phyloP scores from a whole-genome alignment of 2,329 filamentous ascomycete species.

The Paecilomyces formosus region DNA sequence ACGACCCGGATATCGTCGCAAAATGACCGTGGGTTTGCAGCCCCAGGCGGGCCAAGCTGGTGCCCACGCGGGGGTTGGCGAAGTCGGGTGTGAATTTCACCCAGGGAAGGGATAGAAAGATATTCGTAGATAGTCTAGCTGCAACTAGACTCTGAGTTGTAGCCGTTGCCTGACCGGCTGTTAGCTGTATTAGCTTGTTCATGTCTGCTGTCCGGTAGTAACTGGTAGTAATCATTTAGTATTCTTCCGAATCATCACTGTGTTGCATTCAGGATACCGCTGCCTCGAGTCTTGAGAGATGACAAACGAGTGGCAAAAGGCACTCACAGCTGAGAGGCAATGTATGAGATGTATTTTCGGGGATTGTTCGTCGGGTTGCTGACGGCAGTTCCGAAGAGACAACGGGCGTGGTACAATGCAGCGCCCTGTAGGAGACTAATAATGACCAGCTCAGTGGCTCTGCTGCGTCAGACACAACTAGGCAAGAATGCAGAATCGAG shows the following conservation, averaged over 20 bases:
- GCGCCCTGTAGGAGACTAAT: background rate
- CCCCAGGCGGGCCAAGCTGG: background rate
- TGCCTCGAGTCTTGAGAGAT: background rate
- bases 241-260: background rate
- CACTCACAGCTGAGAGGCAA: background rate
- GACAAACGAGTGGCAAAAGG: background rate
- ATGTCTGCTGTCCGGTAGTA: background rate
- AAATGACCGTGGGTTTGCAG: background rate
- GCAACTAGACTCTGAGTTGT: background rate
- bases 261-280: background rate
- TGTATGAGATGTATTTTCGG: too few relatives aligned
- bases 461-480: background rate
- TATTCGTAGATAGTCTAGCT: background rate
- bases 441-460: background rate
- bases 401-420: background rate
- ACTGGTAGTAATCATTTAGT: background rate
- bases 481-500: background rate
- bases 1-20: background rate
- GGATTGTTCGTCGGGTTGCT: background rate
- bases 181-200: background rate
- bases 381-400: slow-evolving; percentile 5
- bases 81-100: background rate
- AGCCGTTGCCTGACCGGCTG: background rate
- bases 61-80: background rate
- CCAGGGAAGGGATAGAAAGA: background rate